Evolutionary conservation across 805 yeast species (phyloP), one percentile per base, ranked within the genome.

Genomic region (Suhomyces sp.): DNA sequence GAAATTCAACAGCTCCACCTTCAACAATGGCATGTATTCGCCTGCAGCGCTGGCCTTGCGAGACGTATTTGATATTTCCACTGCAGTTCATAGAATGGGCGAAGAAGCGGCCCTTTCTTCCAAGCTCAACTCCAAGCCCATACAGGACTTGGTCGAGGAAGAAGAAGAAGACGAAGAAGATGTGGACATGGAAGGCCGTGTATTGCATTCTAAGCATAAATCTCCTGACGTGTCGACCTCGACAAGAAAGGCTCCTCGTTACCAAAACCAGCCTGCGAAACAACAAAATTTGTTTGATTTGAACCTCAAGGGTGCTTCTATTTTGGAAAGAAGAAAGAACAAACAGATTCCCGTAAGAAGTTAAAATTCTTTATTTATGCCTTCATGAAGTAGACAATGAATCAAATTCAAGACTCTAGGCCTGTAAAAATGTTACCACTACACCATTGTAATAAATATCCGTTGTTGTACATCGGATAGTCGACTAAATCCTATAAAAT

Each of bases 51-150:
- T 84, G 46, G 89, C 90, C 0, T 78, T 89, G 68, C 83, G 89
- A 57, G 96, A 89, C 60, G 96, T 92, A 10, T 89, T 89, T 66
- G 96, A 89, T 61, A 83, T 89, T 7, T 84, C 91, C 25, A 86
- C 89, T 47, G 96, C 96, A 5, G 90, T 89, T 15, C 93, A 89
- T 63, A 83, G 96, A 60, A 79, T 80, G 72, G 90, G 86, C 48
- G 88, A 84, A 63, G 92, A 86, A 58, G 75, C 77, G 7, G 76
- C 79, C 6, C 62, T 72, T 45, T 57, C 67, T 13, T 52, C 60
- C 9, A 51, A 57, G 25, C 22, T 52, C 50, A 52, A 57, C 43
- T 54, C 54, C 31, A 58, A 54, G 40, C 51, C 58, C 21, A 59
- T 60, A 37, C 59, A 63, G 24, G 67, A 67, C 21, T 56, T 66